Evolutionary conservation across 225 moss, liverwort and hornwort species (phyloP).

Genomic region (Sphagnum tenellum): DNA sequence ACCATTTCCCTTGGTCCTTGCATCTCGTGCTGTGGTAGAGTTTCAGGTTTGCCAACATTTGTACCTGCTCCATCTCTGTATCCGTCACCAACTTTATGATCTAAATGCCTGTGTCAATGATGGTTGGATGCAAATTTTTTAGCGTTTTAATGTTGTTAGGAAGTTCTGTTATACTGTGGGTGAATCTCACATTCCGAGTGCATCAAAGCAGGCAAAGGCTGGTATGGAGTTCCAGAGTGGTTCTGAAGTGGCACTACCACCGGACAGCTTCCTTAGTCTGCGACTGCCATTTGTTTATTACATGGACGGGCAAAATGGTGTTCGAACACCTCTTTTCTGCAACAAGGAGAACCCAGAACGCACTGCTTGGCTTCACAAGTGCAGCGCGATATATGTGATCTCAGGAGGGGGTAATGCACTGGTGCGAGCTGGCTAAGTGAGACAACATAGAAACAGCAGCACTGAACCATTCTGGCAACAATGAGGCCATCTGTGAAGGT

Average conservation of each 20-base stretch:
- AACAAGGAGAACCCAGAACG: slow-evolving; percentile 66
- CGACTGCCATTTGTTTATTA: slow-evolving; percentile 91
- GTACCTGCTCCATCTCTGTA: too few species aligned
- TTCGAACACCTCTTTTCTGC: slow-evolving; percentile 39
- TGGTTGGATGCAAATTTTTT: slow-evolving; percentile 5
- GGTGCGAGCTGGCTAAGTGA: neutral
- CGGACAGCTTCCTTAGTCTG: slow-evolving; percentile 94
- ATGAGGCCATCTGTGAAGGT: too few species aligned
- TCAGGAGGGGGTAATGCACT: slow-evolving; percentile 21
- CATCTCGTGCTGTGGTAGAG: slow-evolving; percentile 72
- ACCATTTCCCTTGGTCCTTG: slow-evolving; percentile 53
- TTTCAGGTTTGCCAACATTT: slow-evolving; percentile 55
- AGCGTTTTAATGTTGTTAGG: slow-evolving; percentile 4
- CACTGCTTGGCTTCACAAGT: slow-evolving; percentile 92
- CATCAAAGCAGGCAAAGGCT: slow-evolving; percentile 14
- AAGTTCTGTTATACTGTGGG: slow-evolving; percentile 4
- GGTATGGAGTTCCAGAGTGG: slow-evolving; percentile 31
- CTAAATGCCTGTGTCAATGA: neutral
- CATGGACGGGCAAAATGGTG: slow-evolving; percentile 37
- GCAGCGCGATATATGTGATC: slow-evolving; percentile 65
- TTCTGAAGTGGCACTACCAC: slow-evolving; percentile 71
- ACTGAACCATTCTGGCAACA: too few species aligned
- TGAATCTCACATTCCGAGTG: slow-evolving; percentile 15
- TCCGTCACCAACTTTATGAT: too few species aligned
- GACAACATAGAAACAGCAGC: too few species aligned